Conservation (phyloP, 306 rosid species). For the Cicer yamashitae region DNA sequence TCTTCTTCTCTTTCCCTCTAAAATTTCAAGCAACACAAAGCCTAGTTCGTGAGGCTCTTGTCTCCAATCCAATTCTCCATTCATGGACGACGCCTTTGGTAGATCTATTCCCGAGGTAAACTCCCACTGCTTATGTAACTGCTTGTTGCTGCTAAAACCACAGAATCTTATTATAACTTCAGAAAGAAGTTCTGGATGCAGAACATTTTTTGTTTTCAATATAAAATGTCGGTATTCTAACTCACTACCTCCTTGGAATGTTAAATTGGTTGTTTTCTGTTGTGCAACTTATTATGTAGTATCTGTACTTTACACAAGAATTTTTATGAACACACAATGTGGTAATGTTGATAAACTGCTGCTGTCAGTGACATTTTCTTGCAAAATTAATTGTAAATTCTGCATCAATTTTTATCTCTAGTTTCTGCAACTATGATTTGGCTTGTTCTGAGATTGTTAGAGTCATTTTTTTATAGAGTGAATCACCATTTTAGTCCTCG, state of each 20-base stretch:
- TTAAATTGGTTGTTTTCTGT: slow-evolving; percentile 27
- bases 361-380: not conserved
- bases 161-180: slow-evolving; percentile 3
- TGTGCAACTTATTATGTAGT: slow-evolving; percentile 27
- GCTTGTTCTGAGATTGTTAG: slow-evolving; percentile 28
- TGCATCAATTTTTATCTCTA: not conserved
- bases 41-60: not conserved
- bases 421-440: slow-evolving; percentile 12
- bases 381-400: slow-evolving; percentile 5
- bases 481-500: not conserved
- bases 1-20: slow-evolving; percentile 6
- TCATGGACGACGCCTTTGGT: slow-evolving; percentile 93
- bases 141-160: slow-evolving; percentile 4
- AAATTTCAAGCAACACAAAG: slow-evolving; percentile 31
- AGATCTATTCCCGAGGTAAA: slow-evolving; percentile 86
- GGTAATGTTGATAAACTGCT: slow-evolving; percentile 26
- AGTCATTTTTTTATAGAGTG: slow-evolving; percentile 15
- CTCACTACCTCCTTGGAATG: slow-evolving; percentile 21
- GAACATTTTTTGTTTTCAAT: not conserved
- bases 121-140: slow-evolving; percentile 3
- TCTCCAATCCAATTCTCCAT: slow-evolving; percentile 52
- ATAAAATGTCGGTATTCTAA: not conserved
- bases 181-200: slow-evolving; percentile 26
- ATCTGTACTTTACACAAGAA: not conserved
- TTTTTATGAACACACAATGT: slow-evolving; percentile 27